These are phyloP conservation scores for Pichia exigua DNA, from an alignment of 805 yeast genomes.

Conservation along the genomic window DNA sequence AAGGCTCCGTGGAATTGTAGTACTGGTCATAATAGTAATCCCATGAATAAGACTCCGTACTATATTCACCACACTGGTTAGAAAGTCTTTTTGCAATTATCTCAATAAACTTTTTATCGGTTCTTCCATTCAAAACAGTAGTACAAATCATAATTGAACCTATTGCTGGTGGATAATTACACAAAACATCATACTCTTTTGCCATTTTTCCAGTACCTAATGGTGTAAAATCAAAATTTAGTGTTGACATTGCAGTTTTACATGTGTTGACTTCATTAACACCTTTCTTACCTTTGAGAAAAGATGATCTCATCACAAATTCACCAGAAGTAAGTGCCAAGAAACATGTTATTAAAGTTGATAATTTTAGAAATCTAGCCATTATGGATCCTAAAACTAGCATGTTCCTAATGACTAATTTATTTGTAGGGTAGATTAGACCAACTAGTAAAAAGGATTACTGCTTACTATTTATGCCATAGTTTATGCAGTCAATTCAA, in stretches of 20 bases:
- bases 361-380: neutral
- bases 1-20: neutral
- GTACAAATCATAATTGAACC: conserved; percentile 14
- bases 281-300: conserved; percentile 1
- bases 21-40: neutral
- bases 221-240: conserved; percentile 10
- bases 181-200: conserved; percentile 6
- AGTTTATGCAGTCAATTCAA: too few relatives aligned
- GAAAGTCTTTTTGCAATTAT: neutral
- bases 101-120: neutral
- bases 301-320: neutral
- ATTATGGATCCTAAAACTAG: neutral
- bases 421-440: too few relatives aligned
- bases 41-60: neutral
- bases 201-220: neutral
- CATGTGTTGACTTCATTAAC: conserved; percentile 13
- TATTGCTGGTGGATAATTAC: conserved; percentile 16
- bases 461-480: neutral
- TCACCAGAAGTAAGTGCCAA: neutral
- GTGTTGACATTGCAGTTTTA: conserved; percentile 3
- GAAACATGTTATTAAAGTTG: neutral
- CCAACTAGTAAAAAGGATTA: too few relatives aligned
- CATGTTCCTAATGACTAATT: too few relatives aligned
- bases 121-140: neutral
- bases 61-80: neutral